These are phyloP conservation scores for Sporobolomyces phaffii DNA, from an alignment of 768 basidiomycete species.

Conservation along the genomic window DNA sequence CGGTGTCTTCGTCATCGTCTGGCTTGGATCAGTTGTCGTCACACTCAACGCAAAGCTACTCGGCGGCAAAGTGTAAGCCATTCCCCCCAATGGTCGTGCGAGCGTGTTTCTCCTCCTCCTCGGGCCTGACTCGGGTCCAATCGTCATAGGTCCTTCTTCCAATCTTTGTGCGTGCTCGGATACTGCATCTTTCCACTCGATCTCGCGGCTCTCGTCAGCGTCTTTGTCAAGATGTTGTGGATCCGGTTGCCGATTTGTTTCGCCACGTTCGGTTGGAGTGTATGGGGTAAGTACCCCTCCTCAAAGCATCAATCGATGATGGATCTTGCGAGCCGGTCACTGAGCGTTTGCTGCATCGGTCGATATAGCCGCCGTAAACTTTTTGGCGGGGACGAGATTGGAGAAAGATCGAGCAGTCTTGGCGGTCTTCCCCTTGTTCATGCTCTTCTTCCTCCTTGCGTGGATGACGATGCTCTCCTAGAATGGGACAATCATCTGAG, in stretches of 20 bases:
- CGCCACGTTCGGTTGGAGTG: conserved; percentile 87
- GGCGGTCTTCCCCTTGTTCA: conserved; percentile 80
- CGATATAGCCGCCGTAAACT: conserved; percentile 91
- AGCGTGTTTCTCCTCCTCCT: neutral
- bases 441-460: conserved; percentile 35
- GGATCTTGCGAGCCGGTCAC: no score
- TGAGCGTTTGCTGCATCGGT: no score
- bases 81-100: conserved; percentile 25
- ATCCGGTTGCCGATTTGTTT: conserved; percentile 79
- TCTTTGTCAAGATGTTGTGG: conserved; percentile 77
- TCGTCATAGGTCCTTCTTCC: conserved; percentile 67
- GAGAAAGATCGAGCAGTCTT: conserved; percentile 72
- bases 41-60: conserved; percentile 84
- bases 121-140: no score
- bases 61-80: conserved; percentile 48
- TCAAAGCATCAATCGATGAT: no score
- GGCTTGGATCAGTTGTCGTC: conserved; percentile 79
- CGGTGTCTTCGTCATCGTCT: conserved; percentile 75
- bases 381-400: conserved; percentile 89
- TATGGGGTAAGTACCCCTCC: conserved; percentile 65
- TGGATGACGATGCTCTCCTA: conserved; percentile 43
- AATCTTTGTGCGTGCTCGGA: conserved; percentile 86
- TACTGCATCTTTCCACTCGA: conserved; percentile 92
- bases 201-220: conserved; percentile 78
- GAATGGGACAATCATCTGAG: neutral